Percentiles rank a stretch among this genome's conserved stretches.
Evolutionary conservation across 306 rosid genomes (phyloP).

Genomic region (Cicer judaicum): DNA sequence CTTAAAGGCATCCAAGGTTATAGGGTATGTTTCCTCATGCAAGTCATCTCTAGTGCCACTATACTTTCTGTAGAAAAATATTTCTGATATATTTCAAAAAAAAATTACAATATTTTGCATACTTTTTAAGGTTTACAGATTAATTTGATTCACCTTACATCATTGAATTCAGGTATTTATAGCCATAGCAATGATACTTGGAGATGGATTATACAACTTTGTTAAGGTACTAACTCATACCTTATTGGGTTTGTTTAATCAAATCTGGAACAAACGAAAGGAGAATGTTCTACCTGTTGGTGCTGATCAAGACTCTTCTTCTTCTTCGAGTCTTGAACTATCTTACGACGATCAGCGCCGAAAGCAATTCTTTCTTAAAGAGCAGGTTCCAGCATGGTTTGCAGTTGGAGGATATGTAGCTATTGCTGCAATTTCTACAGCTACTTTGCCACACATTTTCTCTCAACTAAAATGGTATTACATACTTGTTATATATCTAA

Average conservation of each 20-base stretch:
- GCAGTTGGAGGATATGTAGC: constrained; percentile 57
- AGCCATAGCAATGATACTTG: constrained; percentile 56
- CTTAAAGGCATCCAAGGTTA: constrained; percentile 58
- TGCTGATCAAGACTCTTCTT: constrained; percentile 48
- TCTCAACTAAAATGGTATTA: constrained; percentile 57
- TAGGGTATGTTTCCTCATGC: constrained; percentile 44
- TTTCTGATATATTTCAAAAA: too few species aligned
- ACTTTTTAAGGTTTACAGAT: constrained; percentile 3
- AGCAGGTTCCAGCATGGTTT: constrained; percentile 59
- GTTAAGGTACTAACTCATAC: constrained; percentile 52
- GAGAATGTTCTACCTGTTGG: constrained; percentile 49
- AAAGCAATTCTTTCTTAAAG: constrained; percentile 57
- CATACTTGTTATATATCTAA: constrained; percentile 54
- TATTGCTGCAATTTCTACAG: constrained; percentile 50
- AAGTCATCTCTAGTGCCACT: too few species aligned
- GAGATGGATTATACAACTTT: constrained; percentile 65
- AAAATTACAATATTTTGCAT: not conserved
- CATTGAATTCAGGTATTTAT: constrained; percentile 56
- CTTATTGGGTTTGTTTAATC: constrained; percentile 44
- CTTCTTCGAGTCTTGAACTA: constrained; percentile 16
- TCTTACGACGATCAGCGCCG: constrained; percentile 56
- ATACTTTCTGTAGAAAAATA: too few species aligned
- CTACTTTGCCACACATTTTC: constrained; percentile 54
- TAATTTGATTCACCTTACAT: constrained; percentile 37
- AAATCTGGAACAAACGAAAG: constrained; percentile 37